Conservation (phyloP, 2,329 filamentous ascomycete genomes). For the Trichoderma sp. region DNA sequence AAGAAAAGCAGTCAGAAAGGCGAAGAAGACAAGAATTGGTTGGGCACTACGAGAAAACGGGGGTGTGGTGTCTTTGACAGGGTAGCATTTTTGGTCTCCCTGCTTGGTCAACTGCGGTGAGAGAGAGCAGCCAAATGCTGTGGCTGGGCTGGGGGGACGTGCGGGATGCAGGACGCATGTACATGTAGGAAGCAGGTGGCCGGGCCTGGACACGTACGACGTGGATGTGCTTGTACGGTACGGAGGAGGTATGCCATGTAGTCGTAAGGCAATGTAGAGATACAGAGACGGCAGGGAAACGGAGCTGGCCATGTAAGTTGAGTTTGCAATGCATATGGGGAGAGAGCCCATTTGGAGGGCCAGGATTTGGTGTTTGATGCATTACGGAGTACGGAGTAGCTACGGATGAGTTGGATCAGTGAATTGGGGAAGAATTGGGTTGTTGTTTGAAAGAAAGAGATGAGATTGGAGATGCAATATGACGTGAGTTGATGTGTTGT, state of each 20-base stretch:
- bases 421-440: background rate
- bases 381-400: too few species aligned
- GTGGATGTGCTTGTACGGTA: background rate
- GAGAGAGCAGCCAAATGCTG: background rate
- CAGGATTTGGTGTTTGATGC: background rate
- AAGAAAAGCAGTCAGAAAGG: background rate
- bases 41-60: background rate
- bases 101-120: constrained; percentile 12
- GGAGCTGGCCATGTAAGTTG: constrained; percentile 1
- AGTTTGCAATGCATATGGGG: constrained; percentile 7
- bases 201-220: constrained; percentile 5
- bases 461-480: background rate
- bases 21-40: background rate
- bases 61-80: background rate
- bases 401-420: background rate
- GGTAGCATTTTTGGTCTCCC: background rate
- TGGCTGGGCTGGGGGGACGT: background rate
- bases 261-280: background rate
- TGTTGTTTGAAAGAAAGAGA: background rate
- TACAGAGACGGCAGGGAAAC: background rate
- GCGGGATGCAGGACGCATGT: constrained; percentile 17
- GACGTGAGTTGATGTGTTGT: background rate
- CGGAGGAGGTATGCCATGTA: background rate
- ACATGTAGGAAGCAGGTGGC: background rate
- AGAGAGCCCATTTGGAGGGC: background rate